Percentiles rank a stretch among this genome's conserved stretches.
These are phyloP conservation scores for Kwoniella bestiolae DNA, from an alignment of 768 basidiomycete genomes.

Conservation along the genomic window DNA sequence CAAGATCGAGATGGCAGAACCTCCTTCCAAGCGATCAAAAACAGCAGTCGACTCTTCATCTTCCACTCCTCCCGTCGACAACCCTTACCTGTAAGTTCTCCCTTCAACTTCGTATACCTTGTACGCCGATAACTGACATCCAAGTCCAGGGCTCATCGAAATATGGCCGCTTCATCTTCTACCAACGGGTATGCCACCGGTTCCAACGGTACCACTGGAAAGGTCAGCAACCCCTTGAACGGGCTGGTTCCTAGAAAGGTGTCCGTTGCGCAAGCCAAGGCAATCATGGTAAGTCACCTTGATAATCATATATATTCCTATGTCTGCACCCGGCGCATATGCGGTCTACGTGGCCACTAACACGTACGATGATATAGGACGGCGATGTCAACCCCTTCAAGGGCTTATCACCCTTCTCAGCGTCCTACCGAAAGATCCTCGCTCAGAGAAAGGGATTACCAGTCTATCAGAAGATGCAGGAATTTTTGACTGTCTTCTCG, in stretches of 20 bases:
- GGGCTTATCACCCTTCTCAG: constrained; percentile 68
- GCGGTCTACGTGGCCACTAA: too few species aligned
- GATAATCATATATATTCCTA: background rate
- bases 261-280: constrained; percentile 67
- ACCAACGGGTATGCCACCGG: constrained; percentile 31
- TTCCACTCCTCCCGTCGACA: constrained; percentile 35
- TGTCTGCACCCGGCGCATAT: too few species aligned
- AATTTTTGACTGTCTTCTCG: constrained; percentile 82
- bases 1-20: constrained; percentile 20
- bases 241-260: constrained; percentile 76
- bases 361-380: constrained; percentile 63
- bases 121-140: constrained; percentile 1
- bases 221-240: constrained; percentile 64
- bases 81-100: constrained; percentile 52
- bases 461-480: constrained; percentile 88
- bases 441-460: constrained; percentile 84
- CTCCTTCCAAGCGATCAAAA: constrained; percentile 33
- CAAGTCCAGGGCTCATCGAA: constrained; percentile 8
- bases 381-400: constrained; percentile 88
- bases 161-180: constrained; percentile 16
- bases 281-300: constrained; percentile 69
- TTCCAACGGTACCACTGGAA: constrained; percentile 25
- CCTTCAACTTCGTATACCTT: background rate
- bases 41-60: constrained; percentile 21
- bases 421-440: constrained; percentile 83